These are phyloP conservation scores for Penicillium diatomitis DNA, from an alignment of 495 filamentous ascomycete genomes.

Conservation along the genomic window DNA sequence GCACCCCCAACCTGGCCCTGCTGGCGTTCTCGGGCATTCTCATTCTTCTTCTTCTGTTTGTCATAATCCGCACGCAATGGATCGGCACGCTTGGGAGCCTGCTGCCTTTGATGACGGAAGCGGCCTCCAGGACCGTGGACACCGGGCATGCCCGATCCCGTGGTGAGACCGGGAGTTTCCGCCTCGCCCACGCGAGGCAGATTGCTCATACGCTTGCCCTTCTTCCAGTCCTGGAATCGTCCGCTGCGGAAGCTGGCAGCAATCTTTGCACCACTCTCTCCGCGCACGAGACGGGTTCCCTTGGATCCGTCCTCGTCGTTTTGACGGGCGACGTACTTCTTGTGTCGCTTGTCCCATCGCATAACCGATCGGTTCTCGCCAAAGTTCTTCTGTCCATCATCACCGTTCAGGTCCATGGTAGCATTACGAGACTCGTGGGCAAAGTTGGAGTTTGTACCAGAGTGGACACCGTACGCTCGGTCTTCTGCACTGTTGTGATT, in stretches of 20 bases:
- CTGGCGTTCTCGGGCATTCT: slow-evolving; percentile 68
- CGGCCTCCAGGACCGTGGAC: slow-evolving; percentile 23
- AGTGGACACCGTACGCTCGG: slow-evolving; percentile 83
- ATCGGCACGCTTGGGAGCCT: slow-evolving; percentile 87
- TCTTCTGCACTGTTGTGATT: slow-evolving; percentile 73
- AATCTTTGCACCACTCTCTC: slow-evolving; percentile 93
- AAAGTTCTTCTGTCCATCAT: slow-evolving; percentile 71
- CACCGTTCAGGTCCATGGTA: slow-evolving; percentile 81
- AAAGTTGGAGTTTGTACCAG: slow-evolving; percentile 67
- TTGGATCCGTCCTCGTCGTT: slow-evolving; percentile 94
- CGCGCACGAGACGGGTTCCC: slow-evolving; percentile 72
- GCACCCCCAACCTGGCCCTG: slow-evolving; percentile 21
- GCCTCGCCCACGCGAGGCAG: slow-evolving; percentile 75
- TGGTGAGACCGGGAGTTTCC: slow-evolving; percentile 44
- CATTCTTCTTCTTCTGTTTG: slow-evolving; percentile 79
- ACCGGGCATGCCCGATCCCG: slow-evolving; percentile 22
- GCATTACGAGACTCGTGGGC: slow-evolving; percentile 70
- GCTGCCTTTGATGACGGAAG: slow-evolving; percentile 74
- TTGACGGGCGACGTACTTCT: slow-evolving; percentile 80
- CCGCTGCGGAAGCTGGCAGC: slow-evolving; percentile 87
- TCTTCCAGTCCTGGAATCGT: slow-evolving; percentile 85
- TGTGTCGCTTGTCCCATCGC: slow-evolving; percentile 95
- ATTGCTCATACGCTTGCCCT: slow-evolving; percentile 66
- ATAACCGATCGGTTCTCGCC: slow-evolving; percentile 63
- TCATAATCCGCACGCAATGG: slow-evolving; percentile 83